These are phyloP conservation scores for Lagenaria siceraria DNA, from an alignment of 306 rosid genomes.

Conservation along the genomic window DNA sequence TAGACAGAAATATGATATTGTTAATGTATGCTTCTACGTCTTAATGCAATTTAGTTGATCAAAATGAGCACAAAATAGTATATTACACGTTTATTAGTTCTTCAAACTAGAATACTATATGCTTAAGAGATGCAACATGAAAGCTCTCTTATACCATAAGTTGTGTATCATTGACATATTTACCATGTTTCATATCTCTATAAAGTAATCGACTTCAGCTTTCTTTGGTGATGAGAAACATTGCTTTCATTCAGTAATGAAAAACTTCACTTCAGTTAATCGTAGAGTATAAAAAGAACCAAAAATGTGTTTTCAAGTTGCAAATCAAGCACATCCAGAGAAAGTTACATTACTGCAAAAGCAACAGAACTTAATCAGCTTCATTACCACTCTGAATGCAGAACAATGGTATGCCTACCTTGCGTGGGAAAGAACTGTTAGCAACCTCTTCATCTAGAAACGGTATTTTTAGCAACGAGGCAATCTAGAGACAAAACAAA, in stretches of 20 bases:
- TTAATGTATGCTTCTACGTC: background rate
- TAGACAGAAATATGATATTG: background rate
- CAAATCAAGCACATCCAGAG: background rate
- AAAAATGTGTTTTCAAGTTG: background rate
- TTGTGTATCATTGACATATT: background rate
- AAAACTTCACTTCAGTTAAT: background rate
- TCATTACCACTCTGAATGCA: background rate
- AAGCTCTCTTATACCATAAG: background rate
- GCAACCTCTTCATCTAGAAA: slow-evolving; percentile 77
- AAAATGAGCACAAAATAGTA: background rate
- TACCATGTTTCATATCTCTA: background rate
- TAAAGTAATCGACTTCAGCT: background rate
- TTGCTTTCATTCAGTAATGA: background rate
- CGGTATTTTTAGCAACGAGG: slow-evolving; percentile 68
- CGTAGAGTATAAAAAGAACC: background rate
- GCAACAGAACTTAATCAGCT: background rate
- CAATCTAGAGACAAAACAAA: slow-evolving; percentile 34
- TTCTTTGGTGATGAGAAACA: background rate
- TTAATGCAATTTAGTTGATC: background rate
- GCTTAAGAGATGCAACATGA: background rate
- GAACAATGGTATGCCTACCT: slow-evolving; percentile 35
- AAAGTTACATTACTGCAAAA: background rate
- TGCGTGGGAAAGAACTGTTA: slow-evolving; percentile 64
- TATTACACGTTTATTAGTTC: background rate
- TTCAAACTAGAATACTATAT: background rate